Conservation (phyloP, 257 asterid genomes). For the Forsythia suspensa region DNA sequence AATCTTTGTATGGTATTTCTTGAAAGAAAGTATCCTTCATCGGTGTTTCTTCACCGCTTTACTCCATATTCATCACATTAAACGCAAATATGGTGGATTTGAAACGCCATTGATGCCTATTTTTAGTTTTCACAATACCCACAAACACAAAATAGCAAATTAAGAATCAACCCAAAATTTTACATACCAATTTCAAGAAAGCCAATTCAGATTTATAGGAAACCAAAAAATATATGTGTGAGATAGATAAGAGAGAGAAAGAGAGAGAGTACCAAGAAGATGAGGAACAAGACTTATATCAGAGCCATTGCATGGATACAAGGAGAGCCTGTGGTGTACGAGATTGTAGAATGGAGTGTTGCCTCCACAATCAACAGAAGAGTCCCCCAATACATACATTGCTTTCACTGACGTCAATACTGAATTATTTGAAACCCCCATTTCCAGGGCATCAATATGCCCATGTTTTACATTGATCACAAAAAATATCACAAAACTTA, state of each 20-base stretch:
- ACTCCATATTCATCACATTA: not conserved
- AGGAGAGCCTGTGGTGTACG: slow-evolving; percentile 36
- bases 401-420: slow-evolving; percentile 23
- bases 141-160: not conserved
- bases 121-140: not conserved
- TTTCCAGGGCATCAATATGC: slow-evolving; percentile 20
- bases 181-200: slow-evolving; percentile 13
- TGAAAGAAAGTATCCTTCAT: not conserved
- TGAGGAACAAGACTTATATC: slow-evolving; percentile 64
- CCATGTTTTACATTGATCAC: slow-evolving; percentile 13
- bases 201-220: not conserved
- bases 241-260: not conserved
- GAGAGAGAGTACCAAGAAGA: slow-evolving; percentile 49
- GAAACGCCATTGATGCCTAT: not conserved
- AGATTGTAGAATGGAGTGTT: slow-evolving; percentile 53
- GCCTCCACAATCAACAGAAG: slow-evolving; percentile 69
- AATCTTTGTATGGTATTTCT: not conserved
- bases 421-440: slow-evolving; percentile 24
- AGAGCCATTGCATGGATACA: slow-evolving; percentile 69
- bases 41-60: not conserved
- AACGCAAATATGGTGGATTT: not conserved
- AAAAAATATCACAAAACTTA: slow-evolving; percentile 16
- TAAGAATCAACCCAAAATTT: not conserved
- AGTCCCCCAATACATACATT: slow-evolving; percentile 66
- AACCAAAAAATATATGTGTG: not conserved